A percentile compares a stretch with the other conserved stretches of the same genome.
These are phyloP conservation scores for Venturia asperata DNA, from an alignment of 2,329 filamentous ascomycete species.

Conservation along the genomic window DNA sequence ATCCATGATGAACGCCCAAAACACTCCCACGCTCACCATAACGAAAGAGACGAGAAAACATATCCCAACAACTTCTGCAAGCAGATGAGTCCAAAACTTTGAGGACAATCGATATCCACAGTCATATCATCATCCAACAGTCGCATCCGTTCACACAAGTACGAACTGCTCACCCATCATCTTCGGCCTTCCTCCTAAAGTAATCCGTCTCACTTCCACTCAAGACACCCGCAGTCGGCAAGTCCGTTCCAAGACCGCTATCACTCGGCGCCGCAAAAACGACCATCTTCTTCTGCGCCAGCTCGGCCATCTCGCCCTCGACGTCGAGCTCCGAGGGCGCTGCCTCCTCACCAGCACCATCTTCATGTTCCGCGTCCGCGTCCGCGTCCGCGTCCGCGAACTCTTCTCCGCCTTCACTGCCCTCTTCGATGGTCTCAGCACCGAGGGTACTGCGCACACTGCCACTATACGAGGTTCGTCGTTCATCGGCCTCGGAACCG, in stretches of 20 bases:
- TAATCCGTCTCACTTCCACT: constrained; percentile 22
- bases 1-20: neutral
- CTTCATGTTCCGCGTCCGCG: constrained; percentile 13
- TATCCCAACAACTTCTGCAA: neutral
- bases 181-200: constrained; percentile 19
- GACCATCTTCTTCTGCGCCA: constrained; percentile 17
- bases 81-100: too few relatives aligned
- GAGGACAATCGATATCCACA: neutral
- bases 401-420: constrained; percentile 4
- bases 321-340: constrained; percentile 11
- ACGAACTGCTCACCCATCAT: neutral
- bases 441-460: constrained; percentile 32
- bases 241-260: constrained; percentile 34
- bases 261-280: constrained; percentile 23
- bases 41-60: neutral
- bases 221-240: constrained; percentile 29
- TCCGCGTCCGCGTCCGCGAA: constrained; percentile 14
- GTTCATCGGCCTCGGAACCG: constrained; percentile 37
- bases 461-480: constrained; percentile 39
- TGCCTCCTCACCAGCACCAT: constrained; percentile 1
- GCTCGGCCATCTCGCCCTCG: constrained; percentile 11
- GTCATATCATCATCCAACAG: constrained; percentile 4
- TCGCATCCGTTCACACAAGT: neutral
- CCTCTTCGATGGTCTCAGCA: constrained; percentile 28
- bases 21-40: neutral